Evolutionary conservation across 2,329 filamentous ascomycete genomes (phyloP).

Genomic region (Talaromyces atroroseus): DNA sequence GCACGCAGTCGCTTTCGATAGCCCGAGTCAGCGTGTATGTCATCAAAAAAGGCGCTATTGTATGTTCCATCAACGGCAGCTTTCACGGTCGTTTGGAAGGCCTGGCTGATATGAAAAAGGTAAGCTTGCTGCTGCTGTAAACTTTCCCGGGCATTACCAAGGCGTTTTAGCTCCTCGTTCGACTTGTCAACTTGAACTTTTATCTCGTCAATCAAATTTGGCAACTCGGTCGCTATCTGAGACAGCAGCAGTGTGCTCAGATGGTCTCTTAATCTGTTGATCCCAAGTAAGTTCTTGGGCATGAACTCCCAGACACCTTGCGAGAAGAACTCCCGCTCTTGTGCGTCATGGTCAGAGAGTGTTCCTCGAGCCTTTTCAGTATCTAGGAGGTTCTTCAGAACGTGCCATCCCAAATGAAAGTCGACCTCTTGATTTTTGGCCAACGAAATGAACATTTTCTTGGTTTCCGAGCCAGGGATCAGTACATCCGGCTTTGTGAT

Average conservation of each 20-base stretch:
- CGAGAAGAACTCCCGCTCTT: no score
- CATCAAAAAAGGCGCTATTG: constrained; percentile 29
- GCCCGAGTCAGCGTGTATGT: constrained; percentile 15
- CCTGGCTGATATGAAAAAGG: constrained; percentile 33
- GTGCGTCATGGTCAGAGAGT: no score
- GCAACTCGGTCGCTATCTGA: constrained; percentile 30
- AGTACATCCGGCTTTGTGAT: no score
- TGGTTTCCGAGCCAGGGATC: no score
- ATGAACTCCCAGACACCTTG: constrained; percentile 24
- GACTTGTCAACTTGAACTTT: constrained; percentile 29
- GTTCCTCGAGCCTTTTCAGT: no score
- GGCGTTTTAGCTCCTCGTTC: constrained; percentile 19
- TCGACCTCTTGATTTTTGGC: no score
- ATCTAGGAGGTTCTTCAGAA: no score
- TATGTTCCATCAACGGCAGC: constrained; percentile 31
- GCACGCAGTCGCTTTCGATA: constrained; percentile 21
- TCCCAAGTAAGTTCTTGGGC: constrained; percentile 22
- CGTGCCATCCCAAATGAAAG: no score
- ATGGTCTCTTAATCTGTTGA: constrained; percentile 25
- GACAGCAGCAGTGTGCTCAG: constrained; percentile 29
- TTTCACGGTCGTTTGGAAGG: constrained; percentile 32
- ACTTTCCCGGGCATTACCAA: constrained; percentile 22
- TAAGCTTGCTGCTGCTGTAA: constrained; percentile 22
- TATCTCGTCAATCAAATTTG: constrained; percentile 33
- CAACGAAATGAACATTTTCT: no score